Evolutionary conservation across 495 filamentous ascomycete species (phyloP), one percentile per base, ranked within the genome.

Genomic region (Aspergillus ostianus): DNA sequence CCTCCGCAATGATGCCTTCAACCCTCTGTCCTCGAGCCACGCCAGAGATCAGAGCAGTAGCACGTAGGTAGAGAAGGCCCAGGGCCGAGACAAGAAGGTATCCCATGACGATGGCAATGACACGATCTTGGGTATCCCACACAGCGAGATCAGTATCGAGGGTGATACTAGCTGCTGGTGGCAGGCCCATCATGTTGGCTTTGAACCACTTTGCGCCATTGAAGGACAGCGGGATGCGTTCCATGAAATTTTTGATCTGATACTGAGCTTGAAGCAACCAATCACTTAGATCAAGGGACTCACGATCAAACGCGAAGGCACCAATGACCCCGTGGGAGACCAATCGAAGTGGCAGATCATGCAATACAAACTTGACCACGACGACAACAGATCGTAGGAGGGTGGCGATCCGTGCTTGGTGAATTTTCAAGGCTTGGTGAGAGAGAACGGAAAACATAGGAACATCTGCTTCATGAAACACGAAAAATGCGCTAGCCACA

Each of bases 1-100:
- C 76, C 60, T 97, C 93, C n/a, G 91, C 87, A 56, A 95, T 74
- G 6, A 89, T 74, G 6, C 86, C 87, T 64, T 96, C 91, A 60
- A 90, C 84, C 60, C 87, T 85, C 51, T 89, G 88, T 3, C 83
- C 86, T 23, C 85, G 81, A 56, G 85, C 84, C 6, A 80, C 78
- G 3, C 83, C 82, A 13, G 83, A 84, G 57, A 97, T 78, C 0
- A 89, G 82, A 6, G 80, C 80, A 18, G 85, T 86, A 48, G 87
- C 79, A 19, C 81, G 84, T 26, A 97, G 82, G 70, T 98, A 99
- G 4, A 91, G 68, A 47, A 87, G 83, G 3, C 92, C 93, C 17
- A 89, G 63, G 41, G 90, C 54, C 12, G 87, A 89, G 55, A 94
- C 81, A 49, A 90, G 84, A 0, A 85, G 65, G 67, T 97, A 98